These are phyloP conservation scores for Bonia amplexicaulis DNA, from an alignment of 176 grass and related monocot species.

Conservation along the genomic window DNA sequence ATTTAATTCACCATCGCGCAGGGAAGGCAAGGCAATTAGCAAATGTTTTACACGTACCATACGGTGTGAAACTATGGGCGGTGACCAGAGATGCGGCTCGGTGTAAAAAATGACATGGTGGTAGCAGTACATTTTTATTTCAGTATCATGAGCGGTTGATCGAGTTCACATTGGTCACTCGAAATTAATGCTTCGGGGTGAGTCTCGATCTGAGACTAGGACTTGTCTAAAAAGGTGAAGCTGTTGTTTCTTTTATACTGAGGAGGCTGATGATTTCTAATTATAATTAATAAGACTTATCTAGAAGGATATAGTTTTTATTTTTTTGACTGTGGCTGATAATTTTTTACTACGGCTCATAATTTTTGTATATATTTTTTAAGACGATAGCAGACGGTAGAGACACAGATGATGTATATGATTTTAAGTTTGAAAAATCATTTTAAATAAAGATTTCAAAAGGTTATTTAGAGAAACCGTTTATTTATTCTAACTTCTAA, in stretches of 20 bases:
- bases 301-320: too few species aligned
- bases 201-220: background rate
- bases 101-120: background rate
- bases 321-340: too few species aligned
- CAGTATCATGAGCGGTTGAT: background rate
- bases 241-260: too few species aligned
- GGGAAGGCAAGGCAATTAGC: background rate
- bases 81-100: background rate
- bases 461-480: too few species aligned
- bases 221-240: background rate
- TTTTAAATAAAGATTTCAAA: too few species aligned
- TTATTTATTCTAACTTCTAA: too few species aligned
- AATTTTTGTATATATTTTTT: too few species aligned
- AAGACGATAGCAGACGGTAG: accelerated
- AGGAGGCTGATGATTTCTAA: too few species aligned
- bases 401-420: too few species aligned
- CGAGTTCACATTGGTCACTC: background rate
- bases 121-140: background rate
- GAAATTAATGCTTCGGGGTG: background rate
- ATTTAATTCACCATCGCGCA: background rate
- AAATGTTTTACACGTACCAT: background rate
- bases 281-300: too few species aligned
- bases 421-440: too few species aligned
- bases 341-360: too few species aligned
- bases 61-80: background rate